These are phyloP conservation scores for Dioszegia aurantiaca DNA, from an alignment of 768 basidiomycete genomes.

Conservation along the genomic window DNA sequence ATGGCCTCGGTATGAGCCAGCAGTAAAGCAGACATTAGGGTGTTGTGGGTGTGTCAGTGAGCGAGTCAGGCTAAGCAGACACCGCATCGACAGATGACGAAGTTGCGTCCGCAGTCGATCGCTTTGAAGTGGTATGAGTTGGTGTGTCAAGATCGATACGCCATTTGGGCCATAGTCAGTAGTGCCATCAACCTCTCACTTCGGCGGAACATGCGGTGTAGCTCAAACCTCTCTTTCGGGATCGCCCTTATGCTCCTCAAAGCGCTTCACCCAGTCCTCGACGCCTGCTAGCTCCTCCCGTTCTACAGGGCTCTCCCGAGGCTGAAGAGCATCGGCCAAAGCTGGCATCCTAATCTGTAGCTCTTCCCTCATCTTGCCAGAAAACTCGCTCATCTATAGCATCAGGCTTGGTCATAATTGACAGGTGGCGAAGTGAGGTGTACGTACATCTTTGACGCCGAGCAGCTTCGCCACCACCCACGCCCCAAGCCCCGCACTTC, in stretches of 20 bases:
- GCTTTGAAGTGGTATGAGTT: too few relatives aligned
- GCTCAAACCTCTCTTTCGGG: neutral
- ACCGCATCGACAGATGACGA: too few relatives aligned
- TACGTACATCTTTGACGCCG: slow-evolving; percentile 40
- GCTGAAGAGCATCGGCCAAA: slow-evolving; percentile 4
- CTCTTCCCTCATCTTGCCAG: slow-evolving; percentile 32
- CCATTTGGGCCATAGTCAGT: too few relatives aligned
- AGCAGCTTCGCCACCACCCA: slow-evolving; percentile 30
- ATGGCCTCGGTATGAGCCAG: too few relatives aligned
- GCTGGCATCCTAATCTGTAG: slow-evolving; percentile 30
- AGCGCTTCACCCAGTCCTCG: slow-evolving; percentile 13
- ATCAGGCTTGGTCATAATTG: neutral
- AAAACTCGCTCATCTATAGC: slow-evolving; percentile 37
- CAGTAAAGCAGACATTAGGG: too few relatives aligned
- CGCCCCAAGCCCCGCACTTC: slow-evolving; percentile 33
- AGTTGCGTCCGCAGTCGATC: too few relatives aligned
- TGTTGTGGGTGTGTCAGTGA: too few relatives aligned
- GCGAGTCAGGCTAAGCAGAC: too few relatives aligned
- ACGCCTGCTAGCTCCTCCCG: slow-evolving; percentile 7
- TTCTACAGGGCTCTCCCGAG: slow-evolving; percentile 1
- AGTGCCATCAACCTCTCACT: neutral
- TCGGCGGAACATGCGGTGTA: neutral
- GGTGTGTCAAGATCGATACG: too few relatives aligned
- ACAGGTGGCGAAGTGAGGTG: neutral
- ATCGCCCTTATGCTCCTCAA: slow-evolving; percentile 12